Conservation (phyloP, 1,284 basidiomycete species). For the Peniophora sp. region DNA sequence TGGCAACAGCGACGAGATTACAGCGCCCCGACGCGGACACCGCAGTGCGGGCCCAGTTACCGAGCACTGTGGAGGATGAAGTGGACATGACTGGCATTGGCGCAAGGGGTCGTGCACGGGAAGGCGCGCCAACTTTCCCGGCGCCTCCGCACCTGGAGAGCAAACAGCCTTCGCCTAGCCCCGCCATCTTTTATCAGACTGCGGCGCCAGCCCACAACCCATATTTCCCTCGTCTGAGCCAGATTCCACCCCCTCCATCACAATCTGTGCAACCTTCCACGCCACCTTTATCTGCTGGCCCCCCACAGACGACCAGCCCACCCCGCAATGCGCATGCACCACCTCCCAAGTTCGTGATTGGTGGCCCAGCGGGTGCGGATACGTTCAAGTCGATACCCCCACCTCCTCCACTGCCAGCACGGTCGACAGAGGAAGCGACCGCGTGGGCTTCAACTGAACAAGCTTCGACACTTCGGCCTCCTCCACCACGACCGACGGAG, state of each 20-base stretch:
- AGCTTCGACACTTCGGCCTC: neutral
- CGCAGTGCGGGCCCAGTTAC: conserved; percentile 33
- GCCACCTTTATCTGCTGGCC: neutral
- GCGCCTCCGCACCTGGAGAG: conserved; percentile 43
- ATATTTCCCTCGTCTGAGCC: conserved; percentile 6
- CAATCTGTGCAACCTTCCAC: neutral
- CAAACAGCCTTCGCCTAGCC: conserved; percentile 31
- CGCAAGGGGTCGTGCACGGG: conserved; percentile 19
- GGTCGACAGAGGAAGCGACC: neutral
- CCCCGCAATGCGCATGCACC: too few relatives aligned
- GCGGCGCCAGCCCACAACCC: conserved; percentile 9
- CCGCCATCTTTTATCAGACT: conserved; percentile 25
- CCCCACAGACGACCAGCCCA: too few relatives aligned
- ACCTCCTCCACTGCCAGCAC: neutral
- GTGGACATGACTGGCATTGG: conserved; percentile 45
- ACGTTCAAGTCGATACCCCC: neutral
- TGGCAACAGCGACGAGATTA: conserved; percentile 3
- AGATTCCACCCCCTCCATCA: neutral
- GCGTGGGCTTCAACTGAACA: neutral
- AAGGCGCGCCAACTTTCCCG: conserved; percentile 22
- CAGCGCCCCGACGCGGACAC: conserved; percentile 15
- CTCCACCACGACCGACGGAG: neutral
- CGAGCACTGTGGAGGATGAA: conserved; percentile 28
- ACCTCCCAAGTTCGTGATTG: neutral
- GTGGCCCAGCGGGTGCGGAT: neutral